Evolutionary conservation across 2,329 filamentous ascomycete genomes (phyloP).

Genomic region (Colletotrichum sp.): DNA sequence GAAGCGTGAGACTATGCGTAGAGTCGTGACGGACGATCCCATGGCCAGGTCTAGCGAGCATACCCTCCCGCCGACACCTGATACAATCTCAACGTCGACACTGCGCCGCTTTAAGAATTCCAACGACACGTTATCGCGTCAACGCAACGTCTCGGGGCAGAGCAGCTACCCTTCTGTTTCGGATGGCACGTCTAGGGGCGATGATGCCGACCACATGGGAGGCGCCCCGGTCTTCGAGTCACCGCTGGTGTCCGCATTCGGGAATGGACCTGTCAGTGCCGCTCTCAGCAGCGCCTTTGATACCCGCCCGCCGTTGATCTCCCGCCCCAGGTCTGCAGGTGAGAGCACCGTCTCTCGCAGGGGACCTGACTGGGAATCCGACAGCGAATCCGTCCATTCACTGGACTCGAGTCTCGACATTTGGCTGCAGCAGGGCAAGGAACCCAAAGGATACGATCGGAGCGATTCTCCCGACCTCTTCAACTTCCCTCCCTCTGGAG

Average conservation of each 20-base stretch:
- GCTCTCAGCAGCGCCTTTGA: conserved; percentile 29
- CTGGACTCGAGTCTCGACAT: conserved; percentile 59
- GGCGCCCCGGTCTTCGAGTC: conserved; percentile 27
- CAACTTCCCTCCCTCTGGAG: conserved; percentile 49
- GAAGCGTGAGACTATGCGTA: conserved; percentile 53
- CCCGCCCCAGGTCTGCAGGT: conserved; percentile 52
- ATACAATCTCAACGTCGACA: conserved; percentile 63
- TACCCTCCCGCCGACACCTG: conserved; percentile 61
- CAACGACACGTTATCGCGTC: conserved; percentile 49
- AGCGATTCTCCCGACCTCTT: conserved; percentile 59
- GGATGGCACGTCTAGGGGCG: conserved; percentile 26
- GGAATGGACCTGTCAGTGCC: conserved; percentile 23
- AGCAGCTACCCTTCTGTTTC: conserved; percentile 36
- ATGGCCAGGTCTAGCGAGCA: conserved; percentile 46
- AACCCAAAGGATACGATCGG: conserved; percentile 40
- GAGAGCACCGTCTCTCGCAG: conserved; percentile 49
- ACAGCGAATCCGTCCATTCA: conserved; percentile 47
- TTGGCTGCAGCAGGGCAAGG: conserved; percentile 56
- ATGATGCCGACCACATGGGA: conserved; percentile 17
- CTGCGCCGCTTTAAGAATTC: conserved; percentile 56
- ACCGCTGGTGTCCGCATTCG: conserved; percentile 36
- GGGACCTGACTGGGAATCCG: conserved; percentile 49
- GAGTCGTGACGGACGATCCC: conserved; percentile 53
- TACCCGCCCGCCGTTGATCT: conserved; percentile 33
- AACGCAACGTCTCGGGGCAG: conserved; percentile 31